Evolutionary conservation across 805 yeast genomes (phyloP).

Genomic region (Cyberlindnera nakhonratchasimensis): DNA sequence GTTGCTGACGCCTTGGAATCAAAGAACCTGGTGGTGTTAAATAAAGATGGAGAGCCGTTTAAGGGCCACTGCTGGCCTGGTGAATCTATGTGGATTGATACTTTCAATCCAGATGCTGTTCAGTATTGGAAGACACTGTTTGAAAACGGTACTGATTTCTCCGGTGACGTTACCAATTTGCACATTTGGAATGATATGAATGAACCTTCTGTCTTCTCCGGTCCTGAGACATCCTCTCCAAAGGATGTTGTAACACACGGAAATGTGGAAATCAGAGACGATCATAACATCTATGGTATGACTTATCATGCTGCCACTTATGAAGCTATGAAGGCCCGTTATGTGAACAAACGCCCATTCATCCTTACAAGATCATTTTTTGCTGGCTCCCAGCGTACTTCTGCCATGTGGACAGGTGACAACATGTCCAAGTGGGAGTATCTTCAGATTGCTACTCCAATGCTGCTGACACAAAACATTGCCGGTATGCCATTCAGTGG

Average conservation of each 20-base stretch:
- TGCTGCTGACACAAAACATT: conserved; percentile 76
- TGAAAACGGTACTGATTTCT: conserved; percentile 42
- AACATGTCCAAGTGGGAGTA: conserved; percentile 93
- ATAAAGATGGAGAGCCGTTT: conserved; percentile 46
- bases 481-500: conserved; percentile 92
- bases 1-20: conserved; percentile 52
- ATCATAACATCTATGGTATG: conserved; percentile 83
- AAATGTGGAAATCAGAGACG: conserved; percentile 83
- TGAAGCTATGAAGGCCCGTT: conserved; percentile 55
- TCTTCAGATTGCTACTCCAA: conserved; percentile 74
- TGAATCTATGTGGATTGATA: conserved; percentile 89
- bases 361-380: conserved; percentile 81
- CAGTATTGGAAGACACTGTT: conserved; percentile 58
- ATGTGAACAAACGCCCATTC: conserved; percentile 67
- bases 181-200: conserved; percentile 98
- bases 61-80: conserved; percentile 99
- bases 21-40: conserved; percentile 44
- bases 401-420: conserved; percentile 98
- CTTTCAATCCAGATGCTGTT: conserved; percentile 62
- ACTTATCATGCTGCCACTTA: conserved; percentile 79
- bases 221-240: conserved; percentile 91
- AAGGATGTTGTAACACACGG: conserved; percentile 77
- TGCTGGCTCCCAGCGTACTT: conserved; percentile 87
- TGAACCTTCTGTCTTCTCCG: conserved; percentile 93
- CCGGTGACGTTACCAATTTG: conserved; percentile 56